Evolutionary conservation across 2,329 filamentous ascomycete genomes (phyloP).

Genomic region (Penicillium sp.): DNA sequence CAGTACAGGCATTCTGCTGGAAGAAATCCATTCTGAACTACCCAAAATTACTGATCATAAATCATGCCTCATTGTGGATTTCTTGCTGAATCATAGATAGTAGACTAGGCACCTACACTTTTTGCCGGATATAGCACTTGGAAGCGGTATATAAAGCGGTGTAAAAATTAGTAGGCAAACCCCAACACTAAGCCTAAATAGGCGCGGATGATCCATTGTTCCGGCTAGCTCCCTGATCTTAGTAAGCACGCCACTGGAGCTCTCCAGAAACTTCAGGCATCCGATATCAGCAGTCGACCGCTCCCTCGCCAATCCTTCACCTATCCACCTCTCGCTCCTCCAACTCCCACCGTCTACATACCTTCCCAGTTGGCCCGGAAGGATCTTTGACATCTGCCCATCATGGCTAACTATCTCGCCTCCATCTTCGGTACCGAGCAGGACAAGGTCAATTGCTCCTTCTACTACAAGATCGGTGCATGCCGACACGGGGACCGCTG

Average conservation of each 20-base stretch:
- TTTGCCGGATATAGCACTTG: too few species aligned
- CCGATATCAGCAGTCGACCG: slow-evolving; percentile 14
- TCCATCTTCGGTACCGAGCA: slow-evolving; percentile 99
- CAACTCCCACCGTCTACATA: background rate
- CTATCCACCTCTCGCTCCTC: background rate
- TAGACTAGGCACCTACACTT: too few species aligned
- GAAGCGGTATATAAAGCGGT: too few species aligned
- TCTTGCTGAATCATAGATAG: background rate
- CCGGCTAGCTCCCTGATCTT: slow-evolving; percentile 17
- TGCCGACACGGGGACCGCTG: slow-evolving; percentile 98
- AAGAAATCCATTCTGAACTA: background rate
- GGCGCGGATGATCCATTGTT: slow-evolving; percentile 11
- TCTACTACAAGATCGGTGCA: slow-evolving; percentile 99
- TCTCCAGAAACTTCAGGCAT: slow-evolving; percentile 36
- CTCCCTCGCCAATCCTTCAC: slow-evolving; percentile 1
- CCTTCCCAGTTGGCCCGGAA: background rate
- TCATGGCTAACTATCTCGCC: slow-evolving; percentile 96
- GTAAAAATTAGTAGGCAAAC: too few species aligned
- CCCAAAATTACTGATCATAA: background rate
- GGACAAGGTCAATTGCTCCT: slow-evolving; percentile 99
- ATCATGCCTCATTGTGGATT: background rate
- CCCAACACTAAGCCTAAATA: too few species aligned
- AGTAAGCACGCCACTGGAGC: slow-evolving; percentile 28
- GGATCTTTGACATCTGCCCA: slow-evolving; percentile 15
- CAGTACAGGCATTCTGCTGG: background rate